Evolutionary conservation across 2,329 filamentous ascomycete species (phyloP), one percentile per base, ranked within the genome.

Genomic region (Salinomyces thailandicus): DNA sequence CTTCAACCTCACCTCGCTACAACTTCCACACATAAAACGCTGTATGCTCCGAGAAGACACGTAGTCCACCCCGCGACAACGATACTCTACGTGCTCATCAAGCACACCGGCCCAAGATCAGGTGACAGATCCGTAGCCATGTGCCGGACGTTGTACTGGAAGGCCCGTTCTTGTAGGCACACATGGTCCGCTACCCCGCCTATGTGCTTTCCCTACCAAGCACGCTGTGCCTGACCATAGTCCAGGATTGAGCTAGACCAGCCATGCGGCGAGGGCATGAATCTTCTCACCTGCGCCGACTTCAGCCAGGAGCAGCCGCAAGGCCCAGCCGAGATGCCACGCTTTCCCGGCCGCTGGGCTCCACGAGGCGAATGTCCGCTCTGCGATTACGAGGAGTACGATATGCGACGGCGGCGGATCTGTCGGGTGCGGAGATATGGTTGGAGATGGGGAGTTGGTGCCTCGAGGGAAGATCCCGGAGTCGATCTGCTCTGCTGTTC

Each of bases 81-180:
- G 22, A 35, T 27, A 26, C 22, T 2, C 2, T 9, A 8, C 22
- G n/a, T 9, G 13, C 7, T 5, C 15, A 9, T 13, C 9, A 8
- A 27, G n/a, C 13, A 18, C 2, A n/a, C 20, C 13, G 18, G 20
- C 2, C 4, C 9, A 26, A 8, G 22, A 26, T n/a, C n/a, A 4
- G 15, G 5, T 26, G 20, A 38, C 9, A 18, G 5, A 14, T 8
- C 4, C 30, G 29, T 26, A 29, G 41, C 36, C 7, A 73, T 73
- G 69, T 73, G 69, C 50, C 53, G 55, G 18, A 63, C 62, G 19
- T 58, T 59, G 12, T 56, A 61, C 33, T 68, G 62, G 54, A 59
- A 62, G 46, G 69, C 66, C 1, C 52, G 54, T 5, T 59, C 55
- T 33, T 73, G 70, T 50, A 49, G 51, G 5, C 68, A 72, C 43